These are phyloP conservation scores for Salvia rosmarinus DNA, from an alignment of 257 asterid species.

Conservation along the genomic window DNA sequence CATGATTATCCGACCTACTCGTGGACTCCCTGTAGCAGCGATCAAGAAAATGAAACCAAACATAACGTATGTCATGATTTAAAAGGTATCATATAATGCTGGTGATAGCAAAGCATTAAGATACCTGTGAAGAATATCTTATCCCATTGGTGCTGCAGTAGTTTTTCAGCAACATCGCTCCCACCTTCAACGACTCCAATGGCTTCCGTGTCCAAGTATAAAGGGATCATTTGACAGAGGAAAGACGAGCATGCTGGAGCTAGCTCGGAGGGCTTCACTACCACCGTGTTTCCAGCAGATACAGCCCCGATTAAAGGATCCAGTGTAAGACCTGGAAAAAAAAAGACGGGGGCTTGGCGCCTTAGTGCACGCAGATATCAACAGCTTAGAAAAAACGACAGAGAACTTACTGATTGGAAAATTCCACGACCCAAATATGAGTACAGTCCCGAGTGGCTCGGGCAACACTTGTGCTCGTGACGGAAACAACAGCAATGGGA, in stretches of 20 bases:
- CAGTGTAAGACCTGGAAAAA: slow-evolving; percentile 53
- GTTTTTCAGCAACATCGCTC: slow-evolving; percentile 52
- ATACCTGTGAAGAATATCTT: slow-evolving; percentile 94
- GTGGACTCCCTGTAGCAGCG: slow-evolving; percentile 66
- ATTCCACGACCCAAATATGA: slow-evolving; percentile 83
- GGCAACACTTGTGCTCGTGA: slow-evolving; percentile 70
- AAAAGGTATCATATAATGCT: not conserved
- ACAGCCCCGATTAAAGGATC: slow-evolving; percentile 90
- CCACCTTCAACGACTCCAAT: slow-evolving; percentile 81
- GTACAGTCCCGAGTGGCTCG: slow-evolving; percentile 90
- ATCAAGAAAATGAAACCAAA: slow-evolving; percentile 22
- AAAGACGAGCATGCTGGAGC: slow-evolving; percentile 81
- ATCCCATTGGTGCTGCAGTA: slow-evolving; percentile 79
- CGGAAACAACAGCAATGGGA: slow-evolving; percentile 74
- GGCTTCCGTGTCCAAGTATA: slow-evolving; percentile 74
- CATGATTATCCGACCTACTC: slow-evolving; percentile 74
- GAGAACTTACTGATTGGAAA: slow-evolving; percentile 79
- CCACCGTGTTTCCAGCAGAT: slow-evolving; percentile 81
- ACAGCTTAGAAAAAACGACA: not conserved
- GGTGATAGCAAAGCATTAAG: not conserved
- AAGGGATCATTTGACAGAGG: slow-evolving; percentile 58
- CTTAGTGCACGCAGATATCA: too few relatives aligned
- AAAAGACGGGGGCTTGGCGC: too few relatives aligned
- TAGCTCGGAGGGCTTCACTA: slow-evolving; percentile 79
- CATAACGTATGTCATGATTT: not conserved